Evolutionary conservation across 305 asterid genomes (phyloP), one percentile per base, ranked within the genome.

Genomic region (Ilex paraguariensis): DNA sequence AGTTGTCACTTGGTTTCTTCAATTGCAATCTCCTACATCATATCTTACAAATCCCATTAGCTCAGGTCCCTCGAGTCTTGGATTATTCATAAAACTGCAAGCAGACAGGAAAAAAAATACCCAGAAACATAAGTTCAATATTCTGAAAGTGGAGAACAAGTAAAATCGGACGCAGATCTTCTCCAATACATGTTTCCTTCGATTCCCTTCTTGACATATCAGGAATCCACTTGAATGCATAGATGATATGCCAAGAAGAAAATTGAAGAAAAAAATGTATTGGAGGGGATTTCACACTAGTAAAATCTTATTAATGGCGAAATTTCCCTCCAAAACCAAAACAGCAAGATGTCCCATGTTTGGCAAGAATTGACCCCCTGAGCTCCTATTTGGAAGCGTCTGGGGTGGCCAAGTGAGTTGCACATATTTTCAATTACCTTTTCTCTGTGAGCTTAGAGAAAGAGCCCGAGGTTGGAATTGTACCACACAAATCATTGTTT

Each of bases 61-160:
- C 75, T 84, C 88, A 42, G 88, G 91, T 60, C 91, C 91, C 78
- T 84, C 84, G 62, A 84, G 62, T 66, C 85, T 73, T 30, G 86
- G 68, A 69, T 84, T 84, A 64, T 84, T 82, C 73, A 44, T 36
- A 63, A 80, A 82, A 64, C 91, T 84, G 82, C 77, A 71, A 13
- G 11, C 59, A 59, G 13, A 45, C 17, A 13, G 10, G 0, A 44
- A 21, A 59, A n/a, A 50, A 17, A 13, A 53, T 5, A 53, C 3
- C 13, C 17, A 30, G 51, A 12, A 8, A 16, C 31, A 28, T 3
- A 15, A 30, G 21, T 28, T 5, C 13, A 50, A 49, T 40, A 40
- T 9, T 15, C 10, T 1, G 28, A 33, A 13, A 32, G 33, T 7
- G 15, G 14, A 11, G 58, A 44, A 12, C 16, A 28, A 60, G 32